phyloP scores from a whole-genome alignment of 2,329 filamentous ascomycete species.

The Aspergillus caelatus region DNA sequence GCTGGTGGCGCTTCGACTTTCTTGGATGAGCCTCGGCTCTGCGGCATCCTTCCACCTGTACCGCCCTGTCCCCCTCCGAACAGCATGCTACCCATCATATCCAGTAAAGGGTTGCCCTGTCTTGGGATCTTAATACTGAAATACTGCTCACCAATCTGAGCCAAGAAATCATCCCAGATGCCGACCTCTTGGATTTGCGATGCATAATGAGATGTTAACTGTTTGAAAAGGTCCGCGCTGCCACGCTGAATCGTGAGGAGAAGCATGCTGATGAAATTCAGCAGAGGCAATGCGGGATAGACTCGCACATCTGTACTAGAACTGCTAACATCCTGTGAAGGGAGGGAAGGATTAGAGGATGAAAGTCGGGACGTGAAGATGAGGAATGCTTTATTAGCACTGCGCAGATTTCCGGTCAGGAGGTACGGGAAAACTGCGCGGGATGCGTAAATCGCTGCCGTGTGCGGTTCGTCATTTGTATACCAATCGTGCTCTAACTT shows the following conservation, averaged over 20 bases:
- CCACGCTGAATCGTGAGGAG: slow-evolving; percentile 82
- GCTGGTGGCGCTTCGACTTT: slow-evolving; percentile 51
- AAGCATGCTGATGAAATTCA: slow-evolving; percentile 90
- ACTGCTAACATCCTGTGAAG: slow-evolving; percentile 78
- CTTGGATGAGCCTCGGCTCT: slow-evolving; percentile 42
- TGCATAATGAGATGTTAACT: slow-evolving; percentile 80
- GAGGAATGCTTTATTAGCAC: slow-evolving; percentile 79
- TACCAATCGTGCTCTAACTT: slow-evolving; percentile 95
- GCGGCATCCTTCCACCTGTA: slow-evolving; percentile 40
- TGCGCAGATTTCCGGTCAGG: slow-evolving; percentile 84
- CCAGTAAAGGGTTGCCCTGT: slow-evolving; percentile 89
- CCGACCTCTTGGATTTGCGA: slow-evolving; percentile 74
- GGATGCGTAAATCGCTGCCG: slow-evolving; percentile 81
- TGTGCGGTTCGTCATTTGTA: slow-evolving; percentile 81
- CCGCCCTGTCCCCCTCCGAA: slow-evolving; percentile 67
- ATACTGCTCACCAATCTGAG: slow-evolving; percentile 93
- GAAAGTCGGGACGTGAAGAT: slow-evolving; percentile 71
- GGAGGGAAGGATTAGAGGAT: slow-evolving; percentile 61
- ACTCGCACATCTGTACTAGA: slow-evolving; percentile 73
- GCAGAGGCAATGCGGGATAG: slow-evolving; percentile 86
- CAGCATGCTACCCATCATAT: slow-evolving; percentile 97
- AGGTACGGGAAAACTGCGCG: slow-evolving; percentile 90
- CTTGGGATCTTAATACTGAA: slow-evolving; percentile 87
- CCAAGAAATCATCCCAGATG: slow-evolving; percentile 78
- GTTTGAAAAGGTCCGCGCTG: slow-evolving; percentile 74